A percentile compares a stretch with the other conserved stretches of the same genome.
phyloP scores from a whole-genome alignment of 257 asterid genomes.

The Gentiana straminea region DNA sequence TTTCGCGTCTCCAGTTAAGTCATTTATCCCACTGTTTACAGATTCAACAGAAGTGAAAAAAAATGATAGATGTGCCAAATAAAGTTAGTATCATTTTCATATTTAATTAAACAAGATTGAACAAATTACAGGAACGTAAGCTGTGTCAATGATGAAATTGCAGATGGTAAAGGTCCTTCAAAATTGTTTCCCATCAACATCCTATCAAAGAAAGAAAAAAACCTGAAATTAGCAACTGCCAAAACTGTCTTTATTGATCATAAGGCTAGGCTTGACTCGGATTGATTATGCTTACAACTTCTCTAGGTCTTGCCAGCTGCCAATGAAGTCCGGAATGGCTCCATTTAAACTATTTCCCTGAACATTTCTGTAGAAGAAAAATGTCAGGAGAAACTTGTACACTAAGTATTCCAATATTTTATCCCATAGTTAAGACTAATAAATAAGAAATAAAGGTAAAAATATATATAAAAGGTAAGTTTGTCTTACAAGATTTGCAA shows the following conservation, averaged over 20 bases:
- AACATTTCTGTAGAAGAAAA: background rate
- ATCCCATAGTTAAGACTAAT: background rate
- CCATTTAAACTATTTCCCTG: constrained; percentile 13
- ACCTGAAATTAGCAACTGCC: background rate
- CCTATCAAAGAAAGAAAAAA: background rate
- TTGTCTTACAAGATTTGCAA: background rate
- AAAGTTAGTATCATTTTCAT: background rate
- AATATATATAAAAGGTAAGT: background rate
- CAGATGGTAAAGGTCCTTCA: constrained; percentile 13
- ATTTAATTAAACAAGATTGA: no score
- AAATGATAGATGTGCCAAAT: background rate
- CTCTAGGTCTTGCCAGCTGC: background rate
- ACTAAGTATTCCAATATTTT: background rate
- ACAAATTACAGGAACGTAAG: background rate
- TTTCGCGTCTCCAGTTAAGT: background rate
- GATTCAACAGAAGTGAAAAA: background rate
- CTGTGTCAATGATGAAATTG: background rate
- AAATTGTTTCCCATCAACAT: constrained; percentile 14
- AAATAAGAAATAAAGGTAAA: background rate
- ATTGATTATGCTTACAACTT: background rate
- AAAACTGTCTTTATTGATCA: background rate
- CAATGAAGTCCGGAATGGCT: constrained; percentile 4
- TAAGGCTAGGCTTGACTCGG: background rate
- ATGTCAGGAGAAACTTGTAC: background rate
- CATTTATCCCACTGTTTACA: background rate